A percentile compares a stretch with the other conserved stretches of the same genome.
phyloP scores from a whole-genome alignment of 2,329 filamentous ascomycete species.

The Pseudogymnoascus sp. region DNA sequence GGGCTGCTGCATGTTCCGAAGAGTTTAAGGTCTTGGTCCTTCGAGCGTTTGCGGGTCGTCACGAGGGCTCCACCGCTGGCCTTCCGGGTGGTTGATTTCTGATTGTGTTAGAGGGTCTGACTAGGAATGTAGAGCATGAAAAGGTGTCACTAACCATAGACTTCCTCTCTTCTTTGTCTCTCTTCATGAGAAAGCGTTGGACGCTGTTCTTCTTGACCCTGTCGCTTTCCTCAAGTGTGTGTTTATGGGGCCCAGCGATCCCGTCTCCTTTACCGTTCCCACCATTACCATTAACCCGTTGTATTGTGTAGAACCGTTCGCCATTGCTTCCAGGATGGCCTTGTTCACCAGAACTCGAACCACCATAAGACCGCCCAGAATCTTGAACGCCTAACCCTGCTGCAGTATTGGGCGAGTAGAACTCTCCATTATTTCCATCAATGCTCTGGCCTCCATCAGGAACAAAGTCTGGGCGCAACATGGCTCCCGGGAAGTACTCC shows the following conservation, averaged over 20 bases:
- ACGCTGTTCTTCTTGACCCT: slow-evolving; percentile 76
- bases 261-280: slow-evolving; percentile 64
- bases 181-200: slow-evolving; percentile 54
- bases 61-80: slow-evolving; percentile 61
- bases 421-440: slow-evolving; percentile 19
- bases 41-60: slow-evolving; percentile 63
- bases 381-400: slow-evolving; percentile 5
- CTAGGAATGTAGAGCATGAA: slow-evolving; percentile 5
- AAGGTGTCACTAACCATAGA: slow-evolving; percentile 37
- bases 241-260: slow-evolving; percentile 64
- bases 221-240: slow-evolving; percentile 64
- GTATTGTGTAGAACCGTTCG: slow-evolving; percentile 62
- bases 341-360: slow-evolving; percentile 19
- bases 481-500: slow-evolving; percentile 58
- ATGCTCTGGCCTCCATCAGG: slow-evolving; percentile 22
- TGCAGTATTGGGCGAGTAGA: slow-evolving; percentile 19
- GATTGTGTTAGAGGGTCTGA: slow-evolving; percentile 25
- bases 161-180: slow-evolving; percentile 58
- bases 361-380: background rate
- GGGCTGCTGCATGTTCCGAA: slow-evolving; percentile 67
- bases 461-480: slow-evolving; percentile 26
- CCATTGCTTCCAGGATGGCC: slow-evolving; percentile 40
- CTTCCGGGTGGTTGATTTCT: slow-evolving; percentile 64
- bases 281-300: slow-evolving; percentile 69
- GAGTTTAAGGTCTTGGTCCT: slow-evolving; percentile 63